Evolutionary conservation across 2,329 filamentous ascomycete species (phyloP).

Genomic region (Alternaria consortialis): DNA sequence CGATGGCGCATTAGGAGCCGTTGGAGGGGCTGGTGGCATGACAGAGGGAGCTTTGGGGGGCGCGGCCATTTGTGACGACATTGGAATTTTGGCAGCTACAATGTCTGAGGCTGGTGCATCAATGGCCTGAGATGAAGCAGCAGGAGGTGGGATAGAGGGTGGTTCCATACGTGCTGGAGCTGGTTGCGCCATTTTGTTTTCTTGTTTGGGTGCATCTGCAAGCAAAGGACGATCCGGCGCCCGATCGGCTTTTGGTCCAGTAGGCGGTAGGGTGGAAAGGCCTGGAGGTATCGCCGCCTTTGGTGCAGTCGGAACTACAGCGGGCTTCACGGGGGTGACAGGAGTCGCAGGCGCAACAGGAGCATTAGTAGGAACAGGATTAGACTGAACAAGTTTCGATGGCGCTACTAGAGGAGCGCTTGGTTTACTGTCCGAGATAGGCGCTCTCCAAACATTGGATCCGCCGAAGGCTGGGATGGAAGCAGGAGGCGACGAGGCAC

Average conservation of each 20-base stretch:
- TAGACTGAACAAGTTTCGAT: conserved; percentile 37
- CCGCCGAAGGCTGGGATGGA: conserved; percentile 66
- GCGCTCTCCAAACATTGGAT: conserved; percentile 55
- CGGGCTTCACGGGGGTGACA: conserved; percentile 30
- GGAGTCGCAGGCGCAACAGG: conserved; percentile 25
- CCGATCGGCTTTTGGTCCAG: conserved; percentile 53
- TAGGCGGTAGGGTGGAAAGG: conserved; percentile 47
- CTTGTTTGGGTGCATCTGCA: conserved; percentile 31
- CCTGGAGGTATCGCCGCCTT: conserved; percentile 52
- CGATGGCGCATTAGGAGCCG: conserved; percentile 15
- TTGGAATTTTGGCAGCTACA: conserved; percentile 24
- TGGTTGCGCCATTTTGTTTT: conserved; percentile 23
- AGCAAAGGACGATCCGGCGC: conserved; percentile 36
- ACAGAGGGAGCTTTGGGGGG: conserved; percentile 16
- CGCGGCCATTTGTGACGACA: conserved; percentile 15
- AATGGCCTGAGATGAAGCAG: conserved; percentile 17
- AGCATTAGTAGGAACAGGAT: conserved; percentile 31
- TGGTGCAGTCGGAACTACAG: conserved; percentile 32
- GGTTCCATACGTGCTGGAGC: conserved; percentile 37
- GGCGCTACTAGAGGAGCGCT: conserved; percentile 31
- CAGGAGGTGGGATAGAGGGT: conserved; percentile 26
- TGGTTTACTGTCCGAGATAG: conserved; percentile 47
- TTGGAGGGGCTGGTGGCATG: conserved; percentile 9
- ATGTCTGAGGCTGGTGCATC: conserved; percentile 21
- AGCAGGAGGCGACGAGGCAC: conserved; percentile 62